A percentile compares a stretch with the other conserved stretches of the same genome.
Evolutionary conservation across 2,329 filamentous ascomycete genomes (phyloP).

Genomic region (Botrytis aclada): DNA sequence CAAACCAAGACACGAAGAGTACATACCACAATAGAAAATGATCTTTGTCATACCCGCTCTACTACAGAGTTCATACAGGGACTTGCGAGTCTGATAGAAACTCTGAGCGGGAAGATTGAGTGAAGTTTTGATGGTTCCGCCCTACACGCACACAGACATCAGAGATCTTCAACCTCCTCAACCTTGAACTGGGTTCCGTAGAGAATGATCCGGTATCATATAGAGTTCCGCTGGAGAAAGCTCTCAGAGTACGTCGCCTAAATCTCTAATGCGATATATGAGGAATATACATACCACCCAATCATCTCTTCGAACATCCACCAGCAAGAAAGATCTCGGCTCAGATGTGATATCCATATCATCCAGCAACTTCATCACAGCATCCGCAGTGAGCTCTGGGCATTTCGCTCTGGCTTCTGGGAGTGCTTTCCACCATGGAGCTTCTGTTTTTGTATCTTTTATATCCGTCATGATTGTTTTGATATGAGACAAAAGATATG

Average conservation of each 20-base stretch:
- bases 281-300: constrained; percentile 42
- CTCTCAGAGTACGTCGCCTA: background rate
- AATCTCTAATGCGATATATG: background rate
- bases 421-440: constrained; percentile 37
- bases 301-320: constrained; percentile 54
- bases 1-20: background rate
- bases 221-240: background rate
- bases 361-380: constrained; percentile 45
- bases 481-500: constrained; percentile 1
- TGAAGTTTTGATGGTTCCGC: constrained; percentile 57
- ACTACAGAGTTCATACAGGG: constrained; percentile 49
- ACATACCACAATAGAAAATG: constrained; percentile 55
- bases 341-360: constrained; percentile 37
- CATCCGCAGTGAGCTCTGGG: constrained; percentile 41
- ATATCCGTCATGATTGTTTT: constrained; percentile 18
- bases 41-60: constrained; percentile 48
- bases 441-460: constrained; percentile 1
- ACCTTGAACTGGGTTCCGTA: too few relatives aligned
- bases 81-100: constrained; percentile 49
- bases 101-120: constrained; percentile 57
- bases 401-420: constrained; percentile 44
- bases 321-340: constrained; percentile 44
- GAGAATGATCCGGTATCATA: too few relatives aligned
- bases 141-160: constrained; percentile 38
- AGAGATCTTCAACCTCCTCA: constrained; percentile 5